phyloP scores from a whole-genome alignment of 1,284 basidiomycete genomes.

The Rhodotorula mucilaginosa region DNA sequence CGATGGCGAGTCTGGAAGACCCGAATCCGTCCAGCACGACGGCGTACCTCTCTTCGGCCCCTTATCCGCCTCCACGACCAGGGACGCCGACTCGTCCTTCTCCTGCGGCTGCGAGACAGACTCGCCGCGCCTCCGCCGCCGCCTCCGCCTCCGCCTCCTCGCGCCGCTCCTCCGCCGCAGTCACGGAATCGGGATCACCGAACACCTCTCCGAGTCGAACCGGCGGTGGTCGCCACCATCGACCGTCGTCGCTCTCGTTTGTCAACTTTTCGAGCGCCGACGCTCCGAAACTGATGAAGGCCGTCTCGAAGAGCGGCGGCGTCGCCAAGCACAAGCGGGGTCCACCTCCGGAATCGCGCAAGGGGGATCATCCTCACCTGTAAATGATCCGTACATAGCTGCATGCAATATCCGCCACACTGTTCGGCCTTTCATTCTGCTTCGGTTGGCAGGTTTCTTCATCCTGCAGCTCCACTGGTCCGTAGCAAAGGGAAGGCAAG shows the following conservation, averaged over 20 bases:
- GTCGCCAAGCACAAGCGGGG: background rate
- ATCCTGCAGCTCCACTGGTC: too few relatives aligned
- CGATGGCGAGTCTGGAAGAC: background rate
- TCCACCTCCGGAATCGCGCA: constrained; percentile 26
- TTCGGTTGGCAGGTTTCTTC: too few relatives aligned
- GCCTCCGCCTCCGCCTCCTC: background rate
- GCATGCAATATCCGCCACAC: too few relatives aligned
- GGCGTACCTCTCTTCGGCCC: background rate
- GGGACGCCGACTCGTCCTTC: background rate
- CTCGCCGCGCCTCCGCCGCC: background rate
- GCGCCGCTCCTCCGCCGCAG: background rate
- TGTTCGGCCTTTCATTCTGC: too few relatives aligned
- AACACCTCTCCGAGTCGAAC: too few relatives aligned
- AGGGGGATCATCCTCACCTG: constrained; percentile 4
- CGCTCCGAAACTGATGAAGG: constrained; percentile 35
- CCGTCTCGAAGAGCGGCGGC: background rate
- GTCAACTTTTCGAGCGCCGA: constrained; percentile 45
- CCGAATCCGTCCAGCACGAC: background rate
- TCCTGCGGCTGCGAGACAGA: background rate
- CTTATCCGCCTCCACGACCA: background rate
- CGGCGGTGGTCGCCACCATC: constrained; percentile 1
- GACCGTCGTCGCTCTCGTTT: constrained; percentile 28
- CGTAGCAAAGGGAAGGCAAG: too few relatives aligned
- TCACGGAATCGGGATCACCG: background rate
- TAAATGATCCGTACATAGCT: too few relatives aligned